Base-by-base conservation (phyloP, 345 rosid genomes). In the Nasturtium officinale region DNA sequence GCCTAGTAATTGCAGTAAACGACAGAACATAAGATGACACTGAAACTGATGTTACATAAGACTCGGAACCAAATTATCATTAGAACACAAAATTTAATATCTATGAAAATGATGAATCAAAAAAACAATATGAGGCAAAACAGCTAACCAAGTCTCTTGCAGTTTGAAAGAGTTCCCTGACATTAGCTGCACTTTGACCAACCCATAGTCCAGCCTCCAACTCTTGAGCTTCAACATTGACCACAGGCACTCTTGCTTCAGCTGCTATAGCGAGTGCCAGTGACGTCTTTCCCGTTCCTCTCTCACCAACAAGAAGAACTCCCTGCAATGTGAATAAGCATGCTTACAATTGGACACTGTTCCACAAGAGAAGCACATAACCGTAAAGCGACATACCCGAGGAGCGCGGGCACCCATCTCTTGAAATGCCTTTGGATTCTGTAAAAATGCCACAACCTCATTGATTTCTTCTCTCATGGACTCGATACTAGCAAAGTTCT, bases 171-270 rank as follows among this genome's bases (percentile, higher is more conserved):
- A 92, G 87, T 82, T 92, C 98, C 78, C 98, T 87, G 78, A 92
- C 89, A 82, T 92, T 92, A 5, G 98, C 90, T 55, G 98, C 98
- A 82, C 98, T 87, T 82, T 92, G 98, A 65, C 98, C 98, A 81
- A 92, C 97, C 98, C 97, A 92, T 35, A 90, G 78, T 43, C 98
- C 98, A 77, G 97, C 96, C 85, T 92, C 98, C 86, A 92, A 80
- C 76, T 92, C 93, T 76, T 92, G 91, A 56, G 98, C 97, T 79
- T 84, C 78, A 65, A 92, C 83, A 53, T 86, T 85, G 53, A 92
- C 98, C 82, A 92, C 96, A 21, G 98, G 98, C 54, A 92, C 97
- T 79, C 80, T 86, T 81, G 98, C 96, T 85, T 92, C 96, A 5
- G 98, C 97, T 78, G 97, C 98, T 62, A 92, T 90, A 72, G 98